A percentile compares a stretch with the other conserved stretches of the same genome.
phyloP scores from a whole-genome alignment of 805 yeast genomes.

The Isabelozyma heimii region DNA sequence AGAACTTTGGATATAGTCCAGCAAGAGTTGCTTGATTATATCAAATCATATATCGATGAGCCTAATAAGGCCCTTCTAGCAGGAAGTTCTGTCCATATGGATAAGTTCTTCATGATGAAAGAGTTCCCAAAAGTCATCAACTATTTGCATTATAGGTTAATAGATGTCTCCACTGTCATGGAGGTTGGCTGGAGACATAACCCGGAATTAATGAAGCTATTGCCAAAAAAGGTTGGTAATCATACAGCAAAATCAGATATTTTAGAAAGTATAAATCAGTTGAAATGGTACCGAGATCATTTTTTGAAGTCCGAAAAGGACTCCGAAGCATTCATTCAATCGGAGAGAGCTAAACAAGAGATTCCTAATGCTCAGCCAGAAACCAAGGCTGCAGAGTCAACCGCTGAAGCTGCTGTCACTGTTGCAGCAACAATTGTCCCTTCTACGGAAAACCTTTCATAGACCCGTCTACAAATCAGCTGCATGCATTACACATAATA shows the following conservation, averaged over 20 bases:
- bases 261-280: slow-evolving; percentile 80
- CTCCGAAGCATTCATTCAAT: slow-evolving; percentile 5
- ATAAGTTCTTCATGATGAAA: slow-evolving; percentile 73
- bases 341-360: background rate
- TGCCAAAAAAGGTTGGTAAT: slow-evolving; percentile 62
- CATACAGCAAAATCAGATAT: slow-evolving; percentile 93
- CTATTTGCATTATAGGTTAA: slow-evolving; percentile 65
- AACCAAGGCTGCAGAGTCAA: background rate
- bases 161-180: slow-evolving; percentile 86
- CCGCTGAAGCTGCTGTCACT: background rate
- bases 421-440: background rate
- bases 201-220: slow-evolving; percentile 50
- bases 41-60: slow-evolving; percentile 52
- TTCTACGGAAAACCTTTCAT: background rate
- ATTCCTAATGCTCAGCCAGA: background rate
- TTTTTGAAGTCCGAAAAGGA: slow-evolving; percentile 45
- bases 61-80: slow-evolving; percentile 69
- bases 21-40: slow-evolving; percentile 58
- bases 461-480: background rate
- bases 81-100: slow-evolving; percentile 93
- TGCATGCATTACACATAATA: too few species aligned
- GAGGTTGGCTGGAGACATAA: slow-evolving; percentile 81
- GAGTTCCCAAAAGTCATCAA: slow-evolving; percentile 79
- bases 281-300: slow-evolving; percentile 71
- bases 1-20: slow-evolving; percentile 63